A percentile compares a stretch with the other conserved stretches of the same genome.
These are phyloP conservation scores for Gracilaria domingensis DNA, from an alignment of 23 red algal species.

Conservation along the genomic window DNA sequence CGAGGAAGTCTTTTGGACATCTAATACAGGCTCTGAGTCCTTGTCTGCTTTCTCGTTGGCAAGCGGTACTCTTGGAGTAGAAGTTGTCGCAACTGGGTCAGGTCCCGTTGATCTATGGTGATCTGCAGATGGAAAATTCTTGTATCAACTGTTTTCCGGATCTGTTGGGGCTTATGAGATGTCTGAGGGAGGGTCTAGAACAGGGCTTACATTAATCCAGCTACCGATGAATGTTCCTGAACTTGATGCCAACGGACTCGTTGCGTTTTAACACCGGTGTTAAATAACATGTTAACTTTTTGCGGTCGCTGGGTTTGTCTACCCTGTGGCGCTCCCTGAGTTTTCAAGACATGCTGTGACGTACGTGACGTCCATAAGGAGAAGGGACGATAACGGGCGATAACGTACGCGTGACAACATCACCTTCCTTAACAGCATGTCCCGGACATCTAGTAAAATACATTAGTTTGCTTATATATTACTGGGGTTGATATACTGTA, in stretches of 20 bases:
- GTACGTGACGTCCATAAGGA: no score
- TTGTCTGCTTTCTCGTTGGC: slow-evolving; percentile 39
- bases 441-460: no score
- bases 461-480: no score
- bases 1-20: not conserved
- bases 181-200: not conserved
- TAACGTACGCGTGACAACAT: no score
- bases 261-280: slow-evolving; percentile 17
- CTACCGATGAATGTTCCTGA: slow-evolving; percentile 54
- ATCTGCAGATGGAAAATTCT: slow-evolving; percentile 32
- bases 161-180: slow-evolving; percentile 23
- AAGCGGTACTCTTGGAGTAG: not conserved
- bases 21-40: slow-evolving; percentile 23
- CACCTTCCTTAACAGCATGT: no score
- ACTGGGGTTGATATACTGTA: no score
- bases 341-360: no score
- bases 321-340: no score
- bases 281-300: no score
- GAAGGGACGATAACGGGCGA: no score
- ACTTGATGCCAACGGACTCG: slow-evolving; percentile 17
- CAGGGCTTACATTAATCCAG: slow-evolving; percentile 34
- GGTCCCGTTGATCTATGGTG: slow-evolving; percentile 32
- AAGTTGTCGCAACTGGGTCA: slow-evolving; percentile 19
- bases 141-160: slow-evolving; percentile 42
- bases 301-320: no score